Conservation (phyloP, 1,284 basidiomycete genomes). For the Microbotryum violaceum region DNA sequence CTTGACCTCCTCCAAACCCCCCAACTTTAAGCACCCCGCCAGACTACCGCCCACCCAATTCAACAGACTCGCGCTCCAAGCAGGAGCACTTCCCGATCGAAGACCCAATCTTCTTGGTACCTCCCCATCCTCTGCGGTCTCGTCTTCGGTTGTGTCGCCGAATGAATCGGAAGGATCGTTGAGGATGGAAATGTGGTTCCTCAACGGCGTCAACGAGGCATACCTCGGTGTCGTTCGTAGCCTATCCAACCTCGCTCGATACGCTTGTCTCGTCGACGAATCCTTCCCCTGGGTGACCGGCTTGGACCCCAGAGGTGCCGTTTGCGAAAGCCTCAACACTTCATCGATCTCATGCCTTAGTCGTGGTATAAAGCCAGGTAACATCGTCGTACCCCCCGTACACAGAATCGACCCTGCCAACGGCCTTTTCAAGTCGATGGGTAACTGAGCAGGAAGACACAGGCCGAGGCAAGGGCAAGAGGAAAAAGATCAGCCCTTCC, state of each 20-base stretch:
- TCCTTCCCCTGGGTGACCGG: conserved; percentile 1
- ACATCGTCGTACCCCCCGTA: conserved; percentile 78
- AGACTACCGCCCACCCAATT: conserved; percentile 90
- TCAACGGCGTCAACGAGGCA: conserved; percentile 58
- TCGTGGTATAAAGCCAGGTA: conserved; percentile 84
- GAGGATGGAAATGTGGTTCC: conserved; percentile 64
- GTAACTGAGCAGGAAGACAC: conserved; percentile 51
- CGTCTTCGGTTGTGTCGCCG: not conserved
- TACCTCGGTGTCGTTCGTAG: conserved; percentile 58
- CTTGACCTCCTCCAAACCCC: conserved; percentile 61
- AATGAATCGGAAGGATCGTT: conserved; percentile 59
- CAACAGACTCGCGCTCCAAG: conserved; percentile 68
- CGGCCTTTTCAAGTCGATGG: conserved; percentile 75
- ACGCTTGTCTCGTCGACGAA: conserved; percentile 21
- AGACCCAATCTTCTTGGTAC: not conserved
- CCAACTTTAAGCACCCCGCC: conserved; percentile 76
- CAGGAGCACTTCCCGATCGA: conserved; percentile 62
- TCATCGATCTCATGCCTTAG: conserved; percentile 65
- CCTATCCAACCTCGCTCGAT: conserved; percentile 13
- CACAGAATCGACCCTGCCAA: conserved; percentile 75
- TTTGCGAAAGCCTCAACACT: conserved; percentile 5
- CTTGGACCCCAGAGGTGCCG: not conserved
- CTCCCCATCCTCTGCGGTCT: not conserved
- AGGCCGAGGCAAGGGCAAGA: too few species aligned
- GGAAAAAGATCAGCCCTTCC: too few species aligned